phyloP scores from a whole-genome alignment of 78 protist genomes.

The Dictyostelium brefeldianum region DNA sequence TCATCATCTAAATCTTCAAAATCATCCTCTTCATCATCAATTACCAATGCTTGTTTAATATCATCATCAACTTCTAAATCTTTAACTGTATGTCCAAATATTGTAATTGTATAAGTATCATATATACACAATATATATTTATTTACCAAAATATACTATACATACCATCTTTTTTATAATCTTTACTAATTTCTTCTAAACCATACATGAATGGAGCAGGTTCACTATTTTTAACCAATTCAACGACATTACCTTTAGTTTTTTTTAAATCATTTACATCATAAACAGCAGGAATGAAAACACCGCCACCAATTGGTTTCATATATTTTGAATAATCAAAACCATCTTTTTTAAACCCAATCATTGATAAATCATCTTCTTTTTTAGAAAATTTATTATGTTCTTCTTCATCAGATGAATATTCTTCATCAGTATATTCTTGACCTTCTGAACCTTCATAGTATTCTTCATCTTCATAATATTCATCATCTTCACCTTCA shows the following conservation, averaged over 20 bases:
- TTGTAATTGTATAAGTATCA: no score
- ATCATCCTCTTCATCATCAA: constrained; percentile 44
- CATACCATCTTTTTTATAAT: constrained; percentile 55
- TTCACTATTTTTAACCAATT: constrained; percentile 15
- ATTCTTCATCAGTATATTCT: constrained; percentile 5
- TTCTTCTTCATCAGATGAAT: constrained; percentile 17
- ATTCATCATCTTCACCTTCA: constrained; percentile 31
- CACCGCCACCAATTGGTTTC: constrained; percentile 80
- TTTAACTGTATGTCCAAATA: constrained; percentile 5
- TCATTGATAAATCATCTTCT: constrained; percentile 44
- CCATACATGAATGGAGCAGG: constrained; percentile 67
- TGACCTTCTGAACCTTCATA: constrained; percentile 21
- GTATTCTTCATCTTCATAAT: constrained; percentile 26
- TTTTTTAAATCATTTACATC: constrained; percentile 63
- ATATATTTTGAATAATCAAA: constrained; percentile 57
- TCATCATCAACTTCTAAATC: constrained; percentile 54
- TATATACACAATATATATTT: no score
- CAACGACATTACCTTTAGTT: constrained; percentile 49
- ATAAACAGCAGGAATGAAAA: constrained; percentile 65
- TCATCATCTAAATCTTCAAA: constrained; percentile 75
- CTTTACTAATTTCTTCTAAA: constrained; percentile 67
- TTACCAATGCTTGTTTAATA: constrained; percentile 42
- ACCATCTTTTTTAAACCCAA: constrained; percentile 75
- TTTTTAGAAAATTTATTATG: background rate
- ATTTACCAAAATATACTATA: no score